Evolutionary conservation across 83 land plant genomes (phyloP).

Genomic region (Picea mariana): DNA sequence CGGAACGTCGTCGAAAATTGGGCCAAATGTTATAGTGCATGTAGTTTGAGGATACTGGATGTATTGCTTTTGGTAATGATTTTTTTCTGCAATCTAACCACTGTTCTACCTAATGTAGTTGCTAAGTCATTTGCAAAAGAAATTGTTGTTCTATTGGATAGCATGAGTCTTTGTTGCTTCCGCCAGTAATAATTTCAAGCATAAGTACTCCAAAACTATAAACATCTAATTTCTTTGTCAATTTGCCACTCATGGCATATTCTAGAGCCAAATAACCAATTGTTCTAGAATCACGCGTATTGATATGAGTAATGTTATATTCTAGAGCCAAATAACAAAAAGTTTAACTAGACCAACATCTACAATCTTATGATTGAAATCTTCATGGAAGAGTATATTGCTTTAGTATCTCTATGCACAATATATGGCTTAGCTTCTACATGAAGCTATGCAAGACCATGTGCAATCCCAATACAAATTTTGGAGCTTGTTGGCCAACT

Average conservation of each 20-base stretch:
- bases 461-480: constrained; percentile 51
- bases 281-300: constrained; percentile 65
- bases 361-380: constrained; percentile 54
- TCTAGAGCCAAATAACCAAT: constrained; percentile 42
- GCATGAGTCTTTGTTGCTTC: constrained; percentile 13
- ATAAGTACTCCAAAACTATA: constrained; percentile 33
- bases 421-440: constrained; percentile 19
- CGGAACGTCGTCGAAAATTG: too few species aligned
- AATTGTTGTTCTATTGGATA: constrained; percentile 18
- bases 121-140: constrained; percentile 20
- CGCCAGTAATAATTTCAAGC: constrained; percentile 29
- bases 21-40: too few species aligned
- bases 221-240: constrained; percentile 29
- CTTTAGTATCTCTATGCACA: constrained; percentile 71
- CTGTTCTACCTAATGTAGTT: too few species aligned
- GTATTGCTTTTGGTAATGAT: too few species aligned
- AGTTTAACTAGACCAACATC: constrained; percentile 75
- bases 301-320: constrained; percentile 52
- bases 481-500: constrained; percentile 49
- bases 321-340: too few species aligned
- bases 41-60: too few species aligned
- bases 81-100: too few species aligned
- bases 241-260: constrained; percentile 30
- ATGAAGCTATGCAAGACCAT: constrained; percentile 44
- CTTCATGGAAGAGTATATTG: constrained; percentile 48